Base-by-base conservation (phyloP, 139 green algal species). In the Coelastrella sp. region DNA sequence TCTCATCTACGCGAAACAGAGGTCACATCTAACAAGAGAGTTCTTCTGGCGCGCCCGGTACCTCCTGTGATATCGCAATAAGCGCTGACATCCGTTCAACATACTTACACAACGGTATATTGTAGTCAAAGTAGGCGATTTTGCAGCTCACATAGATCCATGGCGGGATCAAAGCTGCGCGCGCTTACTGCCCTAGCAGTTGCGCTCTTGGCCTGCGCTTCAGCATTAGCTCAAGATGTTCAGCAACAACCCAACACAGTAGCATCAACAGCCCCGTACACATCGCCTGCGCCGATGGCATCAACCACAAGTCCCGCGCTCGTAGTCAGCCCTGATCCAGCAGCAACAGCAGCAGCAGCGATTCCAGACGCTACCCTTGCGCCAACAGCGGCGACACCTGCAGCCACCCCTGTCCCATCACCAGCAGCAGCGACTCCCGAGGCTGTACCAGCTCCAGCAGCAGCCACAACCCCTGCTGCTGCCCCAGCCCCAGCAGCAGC, bases 161-260 rank as follows among this genome's bases (percentile, higher is more conserved):
- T 83, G 77, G 16, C 77, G 6, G 10, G 47, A 20, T 61, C 8
- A 54, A 14, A 64, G 47, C 77, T 61, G 14, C 54, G 77, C 77
- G 32, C 74, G 23, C 19, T 76, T 61, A 64, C 81, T 65, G 81
- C 64, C 47, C 61, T 77, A 13, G 81, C 81, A 64, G 23, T 87
- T 87, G 81, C 58, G 16, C 81, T 87, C 22, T 22, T 87, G 61
- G 57, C 65, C 10, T 65, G 81, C 61, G 78, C 78, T 57, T 32
- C 80, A 59, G 59, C 80, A n/a, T 4, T 58, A 8, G 80, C 80
- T 60, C n/a, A 86, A 8, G 13, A 23, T n/a, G 7, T 60, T 11
- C 57, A 66, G 20, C 47, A 56, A n/a, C 32, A 59, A 17, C 32
- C 32, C 32, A 20, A 22, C 65, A 47, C 79, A 73, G 57, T 20